Evolutionary conservation across 495 filamentous ascomycete species (phyloP).

Genomic region (Penicillium verhagenii): DNA sequence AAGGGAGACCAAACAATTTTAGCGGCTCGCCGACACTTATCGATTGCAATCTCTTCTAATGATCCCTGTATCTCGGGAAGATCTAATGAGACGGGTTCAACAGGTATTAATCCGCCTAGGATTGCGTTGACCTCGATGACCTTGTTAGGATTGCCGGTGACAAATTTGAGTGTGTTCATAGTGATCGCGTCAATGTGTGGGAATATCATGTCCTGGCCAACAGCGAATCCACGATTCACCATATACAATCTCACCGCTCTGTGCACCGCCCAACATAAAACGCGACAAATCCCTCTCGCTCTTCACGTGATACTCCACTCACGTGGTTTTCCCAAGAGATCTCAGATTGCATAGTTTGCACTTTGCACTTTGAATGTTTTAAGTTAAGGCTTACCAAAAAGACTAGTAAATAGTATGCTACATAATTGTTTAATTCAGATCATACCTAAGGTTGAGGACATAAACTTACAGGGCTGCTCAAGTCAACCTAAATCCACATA

Average conservation of each 20-base stretch:
- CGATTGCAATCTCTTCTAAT: conserved; percentile 73
- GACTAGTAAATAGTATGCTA: too few species aligned
- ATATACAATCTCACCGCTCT: not conserved
- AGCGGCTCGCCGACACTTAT: conserved; percentile 73
- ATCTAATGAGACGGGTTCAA: conserved; percentile 64
- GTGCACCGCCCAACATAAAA: not conserved
- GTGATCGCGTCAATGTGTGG: not conserved
- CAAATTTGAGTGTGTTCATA: conserved; percentile 51
- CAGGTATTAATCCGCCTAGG: conserved; percentile 59
- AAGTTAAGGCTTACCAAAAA: too few species aligned
- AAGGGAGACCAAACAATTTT: conserved; percentile 45
- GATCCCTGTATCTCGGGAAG: conserved; percentile 77
- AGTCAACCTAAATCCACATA: too few species aligned
- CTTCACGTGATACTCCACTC: too few species aligned
- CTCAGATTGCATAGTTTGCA: too few species aligned
- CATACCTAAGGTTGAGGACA: too few species aligned
- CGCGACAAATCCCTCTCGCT: not conserved
- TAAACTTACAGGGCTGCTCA: too few species aligned
- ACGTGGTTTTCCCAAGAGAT: too few species aligned
- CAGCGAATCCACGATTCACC: not conserved
- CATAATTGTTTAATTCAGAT: too few species aligned
- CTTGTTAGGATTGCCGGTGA: conserved; percentile 84
- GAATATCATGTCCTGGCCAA: not conserved
- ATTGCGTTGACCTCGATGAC: conserved; percentile 75
- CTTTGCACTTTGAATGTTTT: too few species aligned